phyloP scores from a whole-genome alignment of 805 yeast genomes.

The Nematodospora valgi region DNA sequence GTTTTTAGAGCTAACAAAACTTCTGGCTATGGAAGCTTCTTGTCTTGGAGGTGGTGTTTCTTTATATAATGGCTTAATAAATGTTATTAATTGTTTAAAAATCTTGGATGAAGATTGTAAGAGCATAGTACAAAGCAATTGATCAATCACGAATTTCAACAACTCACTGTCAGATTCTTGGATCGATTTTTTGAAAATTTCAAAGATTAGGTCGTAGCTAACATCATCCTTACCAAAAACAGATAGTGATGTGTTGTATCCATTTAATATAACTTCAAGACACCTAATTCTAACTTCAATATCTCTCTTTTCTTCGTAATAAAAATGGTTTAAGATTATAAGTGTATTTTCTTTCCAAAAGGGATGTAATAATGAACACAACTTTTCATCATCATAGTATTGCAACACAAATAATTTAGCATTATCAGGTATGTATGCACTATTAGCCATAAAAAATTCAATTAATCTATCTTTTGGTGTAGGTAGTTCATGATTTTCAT shows the following conservation, averaged over 20 bases:
- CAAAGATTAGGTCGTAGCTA: conserved; percentile 29
- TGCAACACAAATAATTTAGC: conserved; percentile 44
- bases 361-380: conserved; percentile 51
- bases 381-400: conserved; percentile 44
- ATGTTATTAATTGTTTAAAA: conserved; percentile 14
- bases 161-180: conserved; percentile 30
- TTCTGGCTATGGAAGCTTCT: conserved; percentile 7
- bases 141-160: conserved; percentile 24
- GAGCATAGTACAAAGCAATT: conserved; percentile 22
- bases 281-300: conserved; percentile 25
- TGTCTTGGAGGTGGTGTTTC: conserved; percentile 3
- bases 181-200: conserved; percentile 26
- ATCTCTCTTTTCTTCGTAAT: conserved; percentile 15
- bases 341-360: conserved; percentile 50
- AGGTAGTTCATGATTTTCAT: conserved; percentile 28
- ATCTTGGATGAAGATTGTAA: conserved; percentile 12
- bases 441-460: conserved; percentile 35
- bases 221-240: conserved; percentile 26
- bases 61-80: conserved; percentile 6
- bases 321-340: conserved; percentile 44
- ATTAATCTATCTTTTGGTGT: conserved; percentile 45
- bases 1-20: conserved; percentile 6
- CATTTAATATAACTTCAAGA: conserved; percentile 32
- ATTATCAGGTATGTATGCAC: conserved; percentile 32
- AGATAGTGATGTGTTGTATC: conserved; percentile 31